Percentiles rank a stretch among this genome's conserved stretches.
phyloP scores from a whole-genome alignment of 768 basidiomycete species.

The Tricholoma flavovirens region DNA sequence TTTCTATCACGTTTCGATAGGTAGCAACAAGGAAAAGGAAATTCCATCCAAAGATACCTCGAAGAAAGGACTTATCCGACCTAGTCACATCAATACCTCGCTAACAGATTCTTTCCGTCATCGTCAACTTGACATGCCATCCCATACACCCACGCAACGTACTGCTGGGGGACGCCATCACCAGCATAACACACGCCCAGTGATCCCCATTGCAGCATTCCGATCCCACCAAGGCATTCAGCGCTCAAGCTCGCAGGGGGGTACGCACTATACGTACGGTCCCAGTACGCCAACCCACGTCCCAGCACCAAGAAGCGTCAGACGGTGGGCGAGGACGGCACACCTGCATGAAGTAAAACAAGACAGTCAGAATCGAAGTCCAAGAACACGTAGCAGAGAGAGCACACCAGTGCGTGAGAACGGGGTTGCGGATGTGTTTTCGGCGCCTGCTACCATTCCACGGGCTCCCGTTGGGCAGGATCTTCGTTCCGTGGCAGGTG shows the following conservation, averaged over 20 bases:
- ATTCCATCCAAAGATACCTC: conserved; percentile 10
- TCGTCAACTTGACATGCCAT: conserved; percentile 14
- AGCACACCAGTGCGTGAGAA: neutral
- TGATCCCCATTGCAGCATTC: conserved; percentile 24
- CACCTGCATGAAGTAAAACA: conserved; percentile 60
- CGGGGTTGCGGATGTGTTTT: neutral
- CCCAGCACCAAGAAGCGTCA: conserved; percentile 38
- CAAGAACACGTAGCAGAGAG: neutral
- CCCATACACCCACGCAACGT: conserved; percentile 26
- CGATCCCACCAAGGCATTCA: conserved; percentile 30
- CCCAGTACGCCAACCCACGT: conserved; percentile 1
- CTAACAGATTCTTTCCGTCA: conserved; percentile 4
- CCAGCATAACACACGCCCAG: conserved; percentile 15
- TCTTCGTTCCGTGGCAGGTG: neutral
- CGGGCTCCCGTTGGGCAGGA: neutral
- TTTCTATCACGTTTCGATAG: conserved; percentile 2
- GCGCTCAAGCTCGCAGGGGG: conserved; percentile 42
- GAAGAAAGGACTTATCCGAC: neutral
- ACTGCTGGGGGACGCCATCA: conserved; percentile 10
- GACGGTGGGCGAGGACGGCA: conserved; percentile 58
- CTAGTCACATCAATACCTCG: conserved; percentile 5
- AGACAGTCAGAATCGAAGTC: neutral
- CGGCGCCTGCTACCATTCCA: neutral
- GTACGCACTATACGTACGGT: conserved; percentile 12
- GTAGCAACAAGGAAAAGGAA: conserved; percentile 8